These are phyloP conservation scores for Przewalskia tangutica DNA, from an alignment of 257 asterid species.

Conservation along the genomic window DNA sequence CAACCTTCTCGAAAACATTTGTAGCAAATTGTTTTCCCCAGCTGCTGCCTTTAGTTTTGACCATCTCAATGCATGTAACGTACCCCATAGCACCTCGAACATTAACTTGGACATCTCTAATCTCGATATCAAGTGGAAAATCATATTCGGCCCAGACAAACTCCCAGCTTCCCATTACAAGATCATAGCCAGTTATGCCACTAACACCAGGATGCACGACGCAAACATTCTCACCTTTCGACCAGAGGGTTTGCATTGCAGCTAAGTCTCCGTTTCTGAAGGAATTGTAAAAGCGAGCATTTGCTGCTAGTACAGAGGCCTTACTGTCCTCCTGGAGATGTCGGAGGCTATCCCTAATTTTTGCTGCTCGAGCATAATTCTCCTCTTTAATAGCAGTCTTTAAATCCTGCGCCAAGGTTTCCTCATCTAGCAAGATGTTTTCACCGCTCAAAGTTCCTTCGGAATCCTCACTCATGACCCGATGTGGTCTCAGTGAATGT, in stretches of 20 bases:
- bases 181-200: conserved; percentile 86
- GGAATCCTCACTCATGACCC: conserved; percentile 63
- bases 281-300: conserved; percentile 64
- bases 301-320: conserved; percentile 78
- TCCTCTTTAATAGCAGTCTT: conserved; percentile 71
- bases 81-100: conserved; percentile 69
- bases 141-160: conserved; percentile 97
- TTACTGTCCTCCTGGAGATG: conserved; percentile 86
- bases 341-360: conserved; percentile 76
- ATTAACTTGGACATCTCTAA: conserved; percentile 73
- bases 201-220: conserved; percentile 99
- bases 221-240: conserved; percentile 70
- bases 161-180: conserved; percentile 99
- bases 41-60: conserved; percentile 74
- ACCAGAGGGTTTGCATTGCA: conserved; percentile 82
- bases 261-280: conserved; percentile 77
- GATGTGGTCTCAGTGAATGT: conserved; percentile 25
- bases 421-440: conserved; percentile 62
- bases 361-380: conserved; percentile 78
- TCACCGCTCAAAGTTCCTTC: conserved; percentile 76
- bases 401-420: conserved; percentile 61
- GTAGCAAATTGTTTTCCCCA: conserved; percentile 94
- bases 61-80: conserved; percentile 86
- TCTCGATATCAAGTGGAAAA: conserved; percentile 76
- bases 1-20: conserved; percentile 73